A percentile compares a stretch with the other conserved stretches of the same genome.
Evolutionary conservation across 1,139 yeast genomes (phyloP).

Genomic region (Yamadazyma aaseri): DNA sequence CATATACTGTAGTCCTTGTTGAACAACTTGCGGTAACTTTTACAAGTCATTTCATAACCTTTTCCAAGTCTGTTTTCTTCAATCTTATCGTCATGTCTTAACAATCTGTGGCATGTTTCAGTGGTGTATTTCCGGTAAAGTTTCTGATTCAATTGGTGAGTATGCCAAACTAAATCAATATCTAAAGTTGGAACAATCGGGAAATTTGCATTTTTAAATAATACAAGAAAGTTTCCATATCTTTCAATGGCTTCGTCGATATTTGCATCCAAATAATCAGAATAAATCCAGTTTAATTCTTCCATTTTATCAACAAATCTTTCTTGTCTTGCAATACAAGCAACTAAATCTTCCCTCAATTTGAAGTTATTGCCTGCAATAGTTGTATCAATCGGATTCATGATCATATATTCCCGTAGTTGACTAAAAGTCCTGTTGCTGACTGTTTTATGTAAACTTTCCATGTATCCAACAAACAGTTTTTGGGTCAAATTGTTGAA

Average conservation of each 20-base stretch:
- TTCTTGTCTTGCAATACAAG: constrained; percentile 31
- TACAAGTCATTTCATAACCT: constrained; percentile 13
- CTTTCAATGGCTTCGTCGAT: constrained; percentile 21
- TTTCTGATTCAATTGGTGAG: constrained; percentile 31
- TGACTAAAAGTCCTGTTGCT: constrained; percentile 1
- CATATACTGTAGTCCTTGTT: constrained; percentile 16
- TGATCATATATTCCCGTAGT: constrained; percentile 5
- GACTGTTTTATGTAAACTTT: neutral
- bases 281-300: constrained; percentile 27
- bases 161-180: constrained; percentile 41
- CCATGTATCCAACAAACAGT: constrained; percentile 3
- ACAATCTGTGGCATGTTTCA: constrained; percentile 9
- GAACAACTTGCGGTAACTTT: constrained; percentile 6
- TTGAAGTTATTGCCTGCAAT: constrained; percentile 13
- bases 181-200: constrained; percentile 38
- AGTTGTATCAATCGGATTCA: constrained; percentile 15
- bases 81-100: constrained; percentile 18
- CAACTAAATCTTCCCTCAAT: constrained; percentile 30
- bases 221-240: constrained; percentile 25
- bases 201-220: constrained; percentile 15
- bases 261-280: constrained; percentile 20
- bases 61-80: constrained; percentile 11
- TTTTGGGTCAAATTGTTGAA: constrained; percentile 2
- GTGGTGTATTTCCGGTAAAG: constrained; percentile 24
- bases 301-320: constrained; percentile 31